These are phyloP conservation scores for Metarhizium humberi DNA, from an alignment of 2,329 filamentous ascomycete genomes.

Conservation along the genomic window DNA sequence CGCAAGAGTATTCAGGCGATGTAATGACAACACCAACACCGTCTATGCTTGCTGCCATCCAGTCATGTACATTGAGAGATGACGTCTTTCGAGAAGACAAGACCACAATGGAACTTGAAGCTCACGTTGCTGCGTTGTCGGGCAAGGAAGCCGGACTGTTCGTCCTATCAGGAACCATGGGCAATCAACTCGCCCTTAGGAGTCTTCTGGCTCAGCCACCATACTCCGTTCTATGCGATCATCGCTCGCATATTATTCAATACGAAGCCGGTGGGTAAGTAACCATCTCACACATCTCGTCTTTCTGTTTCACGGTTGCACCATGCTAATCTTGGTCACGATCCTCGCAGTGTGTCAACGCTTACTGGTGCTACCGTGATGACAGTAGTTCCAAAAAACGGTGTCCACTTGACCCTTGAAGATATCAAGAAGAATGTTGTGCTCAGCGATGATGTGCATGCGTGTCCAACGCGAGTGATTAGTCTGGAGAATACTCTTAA, in stretches of 20 bases:
- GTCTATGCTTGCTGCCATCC: conserved; percentile 74
- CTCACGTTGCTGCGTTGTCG: conserved; percentile 61
- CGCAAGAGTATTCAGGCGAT: conserved; percentile 29
- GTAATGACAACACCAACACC: conserved; percentile 63
- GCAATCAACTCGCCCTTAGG: conserved; percentile 78
- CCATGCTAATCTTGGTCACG: not conserved
- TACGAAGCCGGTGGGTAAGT: conserved; percentile 53
- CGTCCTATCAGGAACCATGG: conserved; percentile 88
- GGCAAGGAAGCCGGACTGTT: conserved; percentile 71
- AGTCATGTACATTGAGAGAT: conserved; percentile 65
- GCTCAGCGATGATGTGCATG: conserved; percentile 62
- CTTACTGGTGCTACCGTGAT: conserved; percentile 64
- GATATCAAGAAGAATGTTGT: conserved; percentile 61
- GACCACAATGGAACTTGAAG: conserved; percentile 68
- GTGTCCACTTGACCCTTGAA: conserved; percentile 63
- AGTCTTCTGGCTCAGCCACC: conserved; percentile 72
- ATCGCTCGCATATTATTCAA: conserved; percentile 66
- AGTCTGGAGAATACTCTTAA: conserved; percentile 79
- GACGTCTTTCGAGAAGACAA: conserved; percentile 77
- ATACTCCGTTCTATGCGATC: conserved; percentile 70
- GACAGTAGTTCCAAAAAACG: conserved; percentile 59
- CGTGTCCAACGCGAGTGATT: conserved; percentile 72
- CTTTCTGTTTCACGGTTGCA: not conserved
- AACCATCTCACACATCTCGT: not conserved
- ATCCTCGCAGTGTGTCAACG: conserved; percentile 50